Conservation (phyloP, 1,284 basidiomycete species). For the Mycena sp. region DNA sequence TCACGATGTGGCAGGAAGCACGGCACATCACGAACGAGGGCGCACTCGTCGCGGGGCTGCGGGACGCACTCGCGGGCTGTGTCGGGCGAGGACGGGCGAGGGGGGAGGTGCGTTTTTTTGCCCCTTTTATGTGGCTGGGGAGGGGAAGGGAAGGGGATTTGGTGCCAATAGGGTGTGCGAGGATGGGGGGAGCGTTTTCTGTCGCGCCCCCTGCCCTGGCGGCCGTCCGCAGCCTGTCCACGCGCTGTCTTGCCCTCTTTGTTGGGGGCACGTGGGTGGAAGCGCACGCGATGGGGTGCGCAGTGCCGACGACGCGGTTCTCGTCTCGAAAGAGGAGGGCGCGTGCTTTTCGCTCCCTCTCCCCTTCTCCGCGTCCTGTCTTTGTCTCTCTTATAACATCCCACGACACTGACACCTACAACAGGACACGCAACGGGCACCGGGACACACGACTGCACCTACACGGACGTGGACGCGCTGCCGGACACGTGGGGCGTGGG, state of each 20-base stretch:
- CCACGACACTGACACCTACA: not conserved
- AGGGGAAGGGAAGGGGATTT: not conserved
- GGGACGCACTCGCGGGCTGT: conserved; percentile 19
- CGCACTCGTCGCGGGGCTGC: conserved; percentile 19
- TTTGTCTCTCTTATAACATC: not conserved
- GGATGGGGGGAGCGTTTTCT: not conserved
- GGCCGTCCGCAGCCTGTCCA: too few relatives aligned
- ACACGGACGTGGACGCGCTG: conserved; percentile 25
- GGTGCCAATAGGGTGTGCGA: not conserved
- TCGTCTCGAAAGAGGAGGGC: too few relatives aligned
- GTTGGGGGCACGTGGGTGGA: not conserved
- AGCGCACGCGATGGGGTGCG: too few relatives aligned
- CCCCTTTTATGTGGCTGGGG: conserved; percentile 3
- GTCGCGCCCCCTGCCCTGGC: too few relatives aligned
- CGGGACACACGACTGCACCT: conserved; percentile 25
- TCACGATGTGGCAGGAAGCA: conserved; percentile 21
- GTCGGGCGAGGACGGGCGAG: conserved; percentile 14
- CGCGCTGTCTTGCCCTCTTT: not conserved
- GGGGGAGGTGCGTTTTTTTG: not conserved
- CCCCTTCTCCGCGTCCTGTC: not conserved
- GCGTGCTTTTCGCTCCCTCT: too few relatives aligned
- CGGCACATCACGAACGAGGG: conserved; percentile 28
- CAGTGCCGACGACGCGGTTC: too few relatives aligned
- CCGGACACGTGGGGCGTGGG: conserved; percentile 22
- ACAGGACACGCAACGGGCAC: conserved; percentile 4